A percentile compares a stretch with the other conserved stretches of the same genome.
These are phyloP conservation scores for Fomitopsis palustris DNA, from an alignment of 1,284 basidiomycete species.

Conservation along the genomic window DNA sequence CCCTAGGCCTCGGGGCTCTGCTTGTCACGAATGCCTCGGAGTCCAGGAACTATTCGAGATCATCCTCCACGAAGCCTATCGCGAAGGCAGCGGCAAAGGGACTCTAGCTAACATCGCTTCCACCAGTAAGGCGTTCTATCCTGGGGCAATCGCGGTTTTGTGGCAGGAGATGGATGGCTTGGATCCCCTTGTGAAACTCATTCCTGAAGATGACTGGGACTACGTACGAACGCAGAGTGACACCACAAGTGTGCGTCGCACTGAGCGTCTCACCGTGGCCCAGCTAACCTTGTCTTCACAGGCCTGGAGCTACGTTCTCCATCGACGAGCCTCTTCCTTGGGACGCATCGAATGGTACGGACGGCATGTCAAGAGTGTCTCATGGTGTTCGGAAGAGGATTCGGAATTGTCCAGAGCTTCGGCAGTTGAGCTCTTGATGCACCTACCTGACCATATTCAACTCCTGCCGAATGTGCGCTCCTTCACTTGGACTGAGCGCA, in stretches of 20 bases:
- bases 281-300: background rate
- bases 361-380: background rate
- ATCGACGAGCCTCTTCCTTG: background rate
- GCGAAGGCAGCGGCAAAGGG: background rate
- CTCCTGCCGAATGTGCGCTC: background rate
- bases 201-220: background rate
- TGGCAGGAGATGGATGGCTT: slow-evolving; percentile 1
- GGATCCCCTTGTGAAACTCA: background rate
- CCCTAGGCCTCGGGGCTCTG: background rate
- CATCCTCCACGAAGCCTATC: background rate
- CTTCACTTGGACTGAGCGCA: background rate
- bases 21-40: background rate
- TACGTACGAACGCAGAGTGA: background rate
- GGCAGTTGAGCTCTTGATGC: background rate
- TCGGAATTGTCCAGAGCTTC: background rate
- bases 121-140: background rate
- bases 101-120: background rate
- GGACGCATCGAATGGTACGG: background rate
- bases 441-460: background rate
- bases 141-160: background rate
- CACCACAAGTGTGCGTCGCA: background rate
- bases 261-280: background rate
- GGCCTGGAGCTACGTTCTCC: background rate
- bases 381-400: background rate
- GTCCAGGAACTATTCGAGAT: background rate